Evolutionary conservation across 2,329 filamentous ascomycete genomes (phyloP).

Genomic region (Chrysosporium keratinophilum): DNA sequence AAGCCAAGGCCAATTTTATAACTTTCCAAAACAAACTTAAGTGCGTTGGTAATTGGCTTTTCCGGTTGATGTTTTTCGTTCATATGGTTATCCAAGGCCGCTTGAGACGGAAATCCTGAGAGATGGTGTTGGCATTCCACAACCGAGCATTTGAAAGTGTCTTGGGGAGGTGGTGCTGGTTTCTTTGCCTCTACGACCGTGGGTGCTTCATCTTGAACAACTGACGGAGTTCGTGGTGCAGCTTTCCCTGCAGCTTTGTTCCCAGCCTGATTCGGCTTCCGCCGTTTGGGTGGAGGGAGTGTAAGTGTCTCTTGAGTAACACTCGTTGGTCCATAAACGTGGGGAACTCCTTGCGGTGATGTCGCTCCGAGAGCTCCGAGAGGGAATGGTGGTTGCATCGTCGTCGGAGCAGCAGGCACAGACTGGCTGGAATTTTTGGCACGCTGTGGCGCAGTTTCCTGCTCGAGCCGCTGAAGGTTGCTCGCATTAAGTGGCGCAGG

Average conservation of each 20-base stretch:
- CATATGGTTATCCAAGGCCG: slow-evolving; percentile 46
- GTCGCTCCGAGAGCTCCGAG: slow-evolving; percentile 39
- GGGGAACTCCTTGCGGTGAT: slow-evolving; percentile 48
- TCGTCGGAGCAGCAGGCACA: slow-evolving; percentile 40
- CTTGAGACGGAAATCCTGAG: slow-evolving; percentile 46
- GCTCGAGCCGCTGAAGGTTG: slow-evolving; percentile 40
- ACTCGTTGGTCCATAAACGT: slow-evolving; percentile 43
- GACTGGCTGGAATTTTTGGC: slow-evolving; percentile 26
- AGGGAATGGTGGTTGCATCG: slow-evolving; percentile 45
- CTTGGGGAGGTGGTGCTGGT: slow-evolving; percentile 30
- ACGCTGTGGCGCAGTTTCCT: slow-evolving; percentile 33
- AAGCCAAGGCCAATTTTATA: slow-evolving; percentile 40
- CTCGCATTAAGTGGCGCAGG: slow-evolving; percentile 35
- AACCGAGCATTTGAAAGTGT: slow-evolving; percentile 45
- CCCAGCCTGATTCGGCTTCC: slow-evolving; percentile 42
- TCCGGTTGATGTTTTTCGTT: slow-evolving; percentile 44
- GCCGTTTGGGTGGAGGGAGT: slow-evolving; percentile 48
- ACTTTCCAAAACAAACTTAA: slow-evolving; percentile 47
- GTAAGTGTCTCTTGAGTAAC: slow-evolving; percentile 49
- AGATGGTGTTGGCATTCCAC: slow-evolving; percentile 44
- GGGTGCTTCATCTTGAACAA: slow-evolving; percentile 25
- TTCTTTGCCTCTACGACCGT: slow-evolving; percentile 34
- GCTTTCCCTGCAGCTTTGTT: slow-evolving; percentile 17
- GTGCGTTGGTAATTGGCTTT: slow-evolving; percentile 42
- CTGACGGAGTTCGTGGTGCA: slow-evolving; percentile 20